phyloP scores from a whole-genome alignment of 2,329 filamentous ascomycete species.

The Xylogone sp. region DNA sequence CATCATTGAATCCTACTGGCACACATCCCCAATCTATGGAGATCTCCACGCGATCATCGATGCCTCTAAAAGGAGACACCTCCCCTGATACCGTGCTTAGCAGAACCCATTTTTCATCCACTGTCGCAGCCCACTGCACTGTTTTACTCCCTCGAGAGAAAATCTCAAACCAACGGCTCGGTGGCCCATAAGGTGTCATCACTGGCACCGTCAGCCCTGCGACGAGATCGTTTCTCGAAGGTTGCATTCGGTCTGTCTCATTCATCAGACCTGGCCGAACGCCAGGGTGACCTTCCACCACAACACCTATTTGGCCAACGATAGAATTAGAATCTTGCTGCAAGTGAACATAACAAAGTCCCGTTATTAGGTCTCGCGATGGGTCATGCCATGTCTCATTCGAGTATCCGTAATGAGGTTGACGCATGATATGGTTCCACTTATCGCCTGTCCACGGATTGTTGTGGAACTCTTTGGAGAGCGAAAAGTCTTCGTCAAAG shows the following conservation, averaged over 20 bases:
- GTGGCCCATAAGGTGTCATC: slow-evolving; percentile 51
- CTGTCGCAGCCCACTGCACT: slow-evolving; percentile 45
- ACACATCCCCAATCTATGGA: slow-evolving; percentile 38
- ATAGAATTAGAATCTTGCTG: slow-evolving; percentile 45
- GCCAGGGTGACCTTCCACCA: slow-evolving; percentile 35
- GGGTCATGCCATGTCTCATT: slow-evolving; percentile 61
- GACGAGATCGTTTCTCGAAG: slow-evolving; percentile 30
- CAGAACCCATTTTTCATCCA: slow-evolving; percentile 32
- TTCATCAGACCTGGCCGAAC: slow-evolving; percentile 36
- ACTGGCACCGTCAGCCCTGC: slow-evolving; percentile 26
- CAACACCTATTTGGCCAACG: slow-evolving; percentile 44
- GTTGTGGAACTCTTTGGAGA: slow-evolving; percentile 51
- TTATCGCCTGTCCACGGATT: slow-evolving; percentile 48
- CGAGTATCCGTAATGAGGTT: slow-evolving; percentile 47
- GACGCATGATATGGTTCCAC: slow-evolving; percentile 57
- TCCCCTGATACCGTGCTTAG: slow-evolving; percentile 41
- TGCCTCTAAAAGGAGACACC: slow-evolving; percentile 38
- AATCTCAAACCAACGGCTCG: slow-evolving; percentile 55
- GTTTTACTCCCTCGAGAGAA: slow-evolving; percentile 49
- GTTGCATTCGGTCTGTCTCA: slow-evolving; percentile 49
- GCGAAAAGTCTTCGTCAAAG: slow-evolving; percentile 50
- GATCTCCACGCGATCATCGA: slow-evolving; percentile 47
- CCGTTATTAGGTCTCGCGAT: slow-evolving; percentile 62
- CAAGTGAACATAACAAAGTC: slow-evolving; percentile 54
- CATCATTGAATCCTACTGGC: slow-evolving; percentile 26